Percentiles rank a stretch among this genome's conserved stretches.
phyloP scores from a whole-genome alignment of 305 asterid genomes.

The Fraxinus angustifolia region DNA sequence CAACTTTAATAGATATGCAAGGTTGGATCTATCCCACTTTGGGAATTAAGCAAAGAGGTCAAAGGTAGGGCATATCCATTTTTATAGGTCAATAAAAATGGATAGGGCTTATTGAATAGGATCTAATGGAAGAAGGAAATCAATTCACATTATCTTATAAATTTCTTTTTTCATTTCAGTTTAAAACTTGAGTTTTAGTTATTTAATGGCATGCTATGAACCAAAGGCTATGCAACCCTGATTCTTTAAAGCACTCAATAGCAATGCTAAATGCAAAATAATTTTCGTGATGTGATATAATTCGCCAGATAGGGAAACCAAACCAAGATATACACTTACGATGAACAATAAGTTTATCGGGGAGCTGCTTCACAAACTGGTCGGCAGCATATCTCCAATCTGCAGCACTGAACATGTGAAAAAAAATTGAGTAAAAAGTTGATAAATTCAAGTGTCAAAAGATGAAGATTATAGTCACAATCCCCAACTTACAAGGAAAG shows the following conservation, averaged over 20 bases:
- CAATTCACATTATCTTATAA: not conserved
- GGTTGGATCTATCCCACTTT: not conserved
- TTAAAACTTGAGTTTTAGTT: not conserved
- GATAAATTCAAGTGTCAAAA: constrained; percentile 1
- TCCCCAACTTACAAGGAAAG: not conserved
- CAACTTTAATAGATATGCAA: not conserved
- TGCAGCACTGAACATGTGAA: constrained; percentile 43
- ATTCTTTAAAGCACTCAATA: not conserved
- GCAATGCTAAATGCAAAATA: constrained; percentile 9
- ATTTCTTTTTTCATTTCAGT: not conserved
- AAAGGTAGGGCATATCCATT: not conserved
- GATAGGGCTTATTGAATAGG: not conserved
- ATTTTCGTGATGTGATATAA: not conserved
- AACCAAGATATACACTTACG: constrained; percentile 40
- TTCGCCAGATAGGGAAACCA: not conserved
- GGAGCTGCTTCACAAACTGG: constrained; percentile 62
- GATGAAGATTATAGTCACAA: not conserved
- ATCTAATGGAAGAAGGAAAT: not conserved
- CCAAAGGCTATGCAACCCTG: not conserved
- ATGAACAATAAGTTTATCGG: constrained; percentile 60
- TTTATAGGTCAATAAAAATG: not conserved
- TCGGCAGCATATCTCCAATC: constrained; percentile 74
- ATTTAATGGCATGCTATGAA: not conserved
- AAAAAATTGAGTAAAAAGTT: constrained; percentile 16
- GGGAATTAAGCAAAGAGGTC: not conserved